Evolutionary conservation across 495 filamentous ascomycete genomes (phyloP).

Genomic region (Lophiotrema nucula): DNA sequence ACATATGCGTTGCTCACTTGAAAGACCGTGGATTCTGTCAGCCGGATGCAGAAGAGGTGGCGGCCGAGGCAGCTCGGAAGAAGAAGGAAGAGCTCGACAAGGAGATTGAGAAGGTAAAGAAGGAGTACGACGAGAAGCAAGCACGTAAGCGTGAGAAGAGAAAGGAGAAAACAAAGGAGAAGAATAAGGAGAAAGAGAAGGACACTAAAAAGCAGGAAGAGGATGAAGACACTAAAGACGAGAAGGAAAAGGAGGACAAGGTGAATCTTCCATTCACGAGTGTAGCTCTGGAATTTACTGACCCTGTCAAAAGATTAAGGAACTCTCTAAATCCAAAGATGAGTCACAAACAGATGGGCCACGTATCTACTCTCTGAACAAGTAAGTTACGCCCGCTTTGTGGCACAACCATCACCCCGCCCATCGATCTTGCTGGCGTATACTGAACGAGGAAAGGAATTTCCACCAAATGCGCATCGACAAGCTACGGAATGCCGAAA

Average conservation of each 20-base stretch:
- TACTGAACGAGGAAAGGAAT: conserved; percentile 53
- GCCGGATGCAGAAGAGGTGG: conserved; percentile 74
- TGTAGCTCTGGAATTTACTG: conserved; percentile 13
- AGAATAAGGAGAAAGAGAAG: conserved; percentile 38
- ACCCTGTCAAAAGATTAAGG: conserved; percentile 37
- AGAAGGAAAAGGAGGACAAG: conserved; percentile 54
- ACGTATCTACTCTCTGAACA: conserved; percentile 81
- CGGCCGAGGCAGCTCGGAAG: conserved; percentile 60
- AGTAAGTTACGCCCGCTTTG: no score
- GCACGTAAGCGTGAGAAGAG: conserved; percentile 66
- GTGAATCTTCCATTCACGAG: conserved; percentile 7
- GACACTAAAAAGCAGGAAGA: conserved; percentile 39
- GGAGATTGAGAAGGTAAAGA: conserved; percentile 63
- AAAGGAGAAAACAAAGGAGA: conserved; percentile 46
- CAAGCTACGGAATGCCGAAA: conserved; percentile 72
- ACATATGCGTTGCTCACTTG: conserved; percentile 79
- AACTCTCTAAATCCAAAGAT: conserved; percentile 31
- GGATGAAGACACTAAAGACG: conserved; percentile 46
- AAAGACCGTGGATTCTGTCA: conserved; percentile 80
- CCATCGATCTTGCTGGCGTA: neutral
- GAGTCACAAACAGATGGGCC: conserved; percentile 47
- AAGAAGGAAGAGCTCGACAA: conserved; percentile 43
- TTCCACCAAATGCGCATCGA: conserved; percentile 86
- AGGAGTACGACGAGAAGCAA: conserved; percentile 80
- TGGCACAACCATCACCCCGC: no score